Evolutionary conservation across 768 basidiomycete genomes (phyloP).

Genomic region (Pleurotus tuoliensis): DNA sequence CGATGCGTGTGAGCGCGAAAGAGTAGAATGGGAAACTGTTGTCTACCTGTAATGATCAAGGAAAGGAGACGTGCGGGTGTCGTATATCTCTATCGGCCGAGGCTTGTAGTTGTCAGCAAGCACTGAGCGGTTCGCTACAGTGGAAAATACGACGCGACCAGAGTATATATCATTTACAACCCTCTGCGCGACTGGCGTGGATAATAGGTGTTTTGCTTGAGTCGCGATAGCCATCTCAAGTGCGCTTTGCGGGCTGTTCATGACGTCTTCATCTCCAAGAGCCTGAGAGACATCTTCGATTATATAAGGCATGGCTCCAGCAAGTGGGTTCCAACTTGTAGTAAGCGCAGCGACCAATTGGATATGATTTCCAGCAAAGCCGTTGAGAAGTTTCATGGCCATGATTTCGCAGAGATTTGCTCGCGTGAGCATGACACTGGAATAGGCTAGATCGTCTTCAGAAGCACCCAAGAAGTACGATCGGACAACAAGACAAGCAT

Average conservation of each 20-base stretch:
- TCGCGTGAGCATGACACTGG: constrained; percentile 59
- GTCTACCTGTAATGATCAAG: constrained; percentile 78
- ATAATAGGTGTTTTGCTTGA: constrained; percentile 77
- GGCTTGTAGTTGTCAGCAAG: constrained; percentile 90
- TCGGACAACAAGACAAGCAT: constrained; percentile 72
- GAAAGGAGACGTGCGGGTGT: constrained; percentile 61
- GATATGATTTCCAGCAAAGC: constrained; percentile 72
- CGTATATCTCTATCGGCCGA: constrained; percentile 68
- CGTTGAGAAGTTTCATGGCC: constrained; percentile 80
- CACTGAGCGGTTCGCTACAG: constrained; percentile 63
- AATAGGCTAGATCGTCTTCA: constrained; percentile 70
- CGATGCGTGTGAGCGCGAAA: not conserved
- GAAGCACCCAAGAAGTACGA: constrained; percentile 74
- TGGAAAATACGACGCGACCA: constrained; percentile 70
- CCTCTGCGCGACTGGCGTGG: constrained; percentile 79
- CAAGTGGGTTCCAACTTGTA: constrained; percentile 79
- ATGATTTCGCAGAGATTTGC: constrained; percentile 86
- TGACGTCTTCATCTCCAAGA: constrained; percentile 44
- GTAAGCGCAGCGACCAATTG: constrained; percentile 77
- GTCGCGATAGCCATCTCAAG: constrained; percentile 94
- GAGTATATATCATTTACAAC: constrained; percentile 85
- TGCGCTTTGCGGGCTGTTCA: constrained; percentile 73
- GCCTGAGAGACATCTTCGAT: constrained; percentile 61
- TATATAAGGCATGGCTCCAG: constrained; percentile 66
- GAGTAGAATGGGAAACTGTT: not conserved